Evolutionary conservation across 768 basidiomycete species (phyloP), one percentile per base, ranked within the genome.

Genomic region (Mrakia frigida): DNA sequence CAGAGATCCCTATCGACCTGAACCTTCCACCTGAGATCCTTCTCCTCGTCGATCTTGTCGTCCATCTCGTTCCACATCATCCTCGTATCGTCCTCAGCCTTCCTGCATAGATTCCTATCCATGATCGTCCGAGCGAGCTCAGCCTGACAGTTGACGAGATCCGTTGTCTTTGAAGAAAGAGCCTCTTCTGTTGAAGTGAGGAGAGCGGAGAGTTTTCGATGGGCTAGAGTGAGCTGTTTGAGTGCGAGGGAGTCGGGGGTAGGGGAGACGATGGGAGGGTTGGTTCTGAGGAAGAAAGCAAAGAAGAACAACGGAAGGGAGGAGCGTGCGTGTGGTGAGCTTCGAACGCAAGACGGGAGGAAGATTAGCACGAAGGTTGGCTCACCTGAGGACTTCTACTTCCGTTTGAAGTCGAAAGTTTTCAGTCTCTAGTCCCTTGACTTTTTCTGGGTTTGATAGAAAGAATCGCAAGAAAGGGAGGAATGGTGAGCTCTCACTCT

Each of bases 211-310:
- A 84, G 78, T 6, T 82, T 79, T 1, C 84, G 76, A 73, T 84
- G 84, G 3, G 84, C 84, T 5, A 84, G 80, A 0, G 82, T 80
- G 3, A 84, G 80, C 71, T 83, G 81, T 2, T 80, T 75, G 16
- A 84, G 79, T 3, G 80, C 74, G 77, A 80, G 67, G 25, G n/a
- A 53, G 21, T 61, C 63, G 52, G 69, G 53, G 13, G 71, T 41
- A 18, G 60, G 65, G 3, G 41, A 50, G 65, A 28, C 9, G 28
- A 21, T 39, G 31, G 74, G 68, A 11, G 69, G 65, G 46, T 76
- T 67, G 23, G 60, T 46, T 11, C 73, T 25, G 67, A 60, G 43
- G 28, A 41, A 31, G 31, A 6, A 14, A 25, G 63, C n/a, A n/a
- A 33, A 11, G 63, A 33, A 33, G 61, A 33, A 65, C 6, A 65